Evolutionary conservation across 2,329 filamentous ascomycete species (phyloP), one percentile per base, ranked within the genome.

Genomic region (Claviceps sp.): DNA sequence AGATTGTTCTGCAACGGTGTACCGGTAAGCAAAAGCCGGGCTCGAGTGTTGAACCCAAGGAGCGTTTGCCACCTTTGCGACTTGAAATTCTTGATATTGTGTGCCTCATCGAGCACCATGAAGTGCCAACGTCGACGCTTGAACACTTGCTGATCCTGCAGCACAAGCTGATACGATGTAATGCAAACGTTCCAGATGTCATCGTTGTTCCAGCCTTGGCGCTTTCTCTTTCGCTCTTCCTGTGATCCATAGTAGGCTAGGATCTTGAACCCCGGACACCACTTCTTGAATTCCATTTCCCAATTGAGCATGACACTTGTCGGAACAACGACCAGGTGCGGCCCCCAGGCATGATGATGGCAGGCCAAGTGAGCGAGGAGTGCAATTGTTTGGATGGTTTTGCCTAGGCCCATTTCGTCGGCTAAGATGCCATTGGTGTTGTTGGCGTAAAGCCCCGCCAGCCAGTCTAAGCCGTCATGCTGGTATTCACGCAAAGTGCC

Each of bases 221-320:
- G 85, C 67, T 97, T 97, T 58, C 84, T 77, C 64, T 88, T 90
- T 45, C 93, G 84, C 68, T 98, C 93, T 58, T 96, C 89, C 60
- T 90, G 86, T 43, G 85, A 88, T 44, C 94, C 93, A 64, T 97
- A 98, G 70, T 98, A 98, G 0, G 90, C 93, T 53, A 98, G 75
- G 52, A 98, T 95, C 65, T 96, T 97, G 75, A 98, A 98, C 0
- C 93, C 91, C 3, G 94, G 93, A 52, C 90, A 88, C 81, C 91
- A 98, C 66, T 98, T 98, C 64, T 97, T 97, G 76, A 98, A 98
- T 68, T 98, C 93, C 86, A 97, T 97, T 66, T 98, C 94, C 93
- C 93, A 98, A 64, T 98, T 98, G 57, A 98, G 80, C 77, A 98
- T 96, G 47, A 98, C 94, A 67, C 90, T 97, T 2, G 93, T 98